These are phyloP conservation scores for Quercus lobata DNA, from an alignment of 331 rosid species.

Conservation along the genomic window DNA sequence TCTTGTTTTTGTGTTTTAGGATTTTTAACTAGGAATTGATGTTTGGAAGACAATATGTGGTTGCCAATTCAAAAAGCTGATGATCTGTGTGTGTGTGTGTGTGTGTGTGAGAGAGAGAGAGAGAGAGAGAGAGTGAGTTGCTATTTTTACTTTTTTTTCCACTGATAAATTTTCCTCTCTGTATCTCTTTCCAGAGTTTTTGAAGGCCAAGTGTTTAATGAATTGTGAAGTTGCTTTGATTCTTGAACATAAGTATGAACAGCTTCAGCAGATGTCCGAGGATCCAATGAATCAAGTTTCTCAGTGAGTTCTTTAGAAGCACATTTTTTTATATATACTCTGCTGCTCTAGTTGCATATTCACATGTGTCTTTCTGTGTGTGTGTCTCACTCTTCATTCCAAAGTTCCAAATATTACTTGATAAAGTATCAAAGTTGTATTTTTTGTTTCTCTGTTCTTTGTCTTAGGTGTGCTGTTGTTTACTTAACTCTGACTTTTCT, in stretches of 20 bases:
- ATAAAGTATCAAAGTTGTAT: too few species aligned
- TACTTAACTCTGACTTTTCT: neutral
- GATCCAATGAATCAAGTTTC: constrained; percentile 93
- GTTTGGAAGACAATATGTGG: too few species aligned
- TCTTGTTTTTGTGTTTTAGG: too few species aligned
- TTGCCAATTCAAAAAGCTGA: too few species aligned
- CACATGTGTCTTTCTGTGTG: neutral
- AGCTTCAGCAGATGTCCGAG: constrained; percentile 91
- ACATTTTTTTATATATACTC: neutral
- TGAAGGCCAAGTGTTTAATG: constrained; percentile 95
- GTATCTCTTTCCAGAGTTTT: constrained; percentile 50
- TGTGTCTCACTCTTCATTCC: too few species aligned
- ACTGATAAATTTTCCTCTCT: neutral
- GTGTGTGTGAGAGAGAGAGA: too few species aligned
- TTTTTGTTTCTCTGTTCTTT: neutral
- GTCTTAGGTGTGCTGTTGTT: neutral
- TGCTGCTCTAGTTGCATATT: too few species aligned
- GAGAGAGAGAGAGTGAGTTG: too few species aligned
- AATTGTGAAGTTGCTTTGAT: constrained; percentile 92
- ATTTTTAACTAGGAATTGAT: too few species aligned
- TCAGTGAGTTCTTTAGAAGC: constrained; percentile 50
- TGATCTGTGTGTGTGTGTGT: too few species aligned
- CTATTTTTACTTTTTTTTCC: neutral
- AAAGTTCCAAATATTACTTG: too few species aligned
- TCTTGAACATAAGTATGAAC: constrained; percentile 94